Evolutionary conservation across 257 asterid genomes (phyloP), one percentile per base, ranked within the genome.

Genomic region (Ophiorrhiza pumila): DNA sequence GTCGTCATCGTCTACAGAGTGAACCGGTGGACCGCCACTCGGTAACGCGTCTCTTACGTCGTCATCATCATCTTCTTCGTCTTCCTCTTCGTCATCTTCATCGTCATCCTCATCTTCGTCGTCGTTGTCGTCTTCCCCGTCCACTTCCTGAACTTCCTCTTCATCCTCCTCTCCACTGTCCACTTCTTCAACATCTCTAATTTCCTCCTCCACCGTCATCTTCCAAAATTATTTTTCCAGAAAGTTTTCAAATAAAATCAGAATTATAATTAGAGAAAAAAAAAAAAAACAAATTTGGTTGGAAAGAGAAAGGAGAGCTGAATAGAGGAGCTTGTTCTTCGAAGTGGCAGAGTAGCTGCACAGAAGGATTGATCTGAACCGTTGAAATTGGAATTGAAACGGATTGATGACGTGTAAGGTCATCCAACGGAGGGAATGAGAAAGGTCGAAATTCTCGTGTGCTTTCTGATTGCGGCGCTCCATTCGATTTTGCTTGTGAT

Each of bases 151-250:
- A 4, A 61, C 84, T 2, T 65, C 88, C 7, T 81, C 87, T 13
- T 74, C 84, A 13, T 86, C 81, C 4, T 72, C 81, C 29, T 81
- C 92, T 20, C 71, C 87, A 10, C 80, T 83, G 29, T 63, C 62
- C 29, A 64, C 66, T 60, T 59, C 72, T 69, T 80, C 85, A 41
- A 82, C 77, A 4, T 80, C 85, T 22, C 78, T 76, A 69, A 81
- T 90, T 71, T 87, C 89, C 31, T 83, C 93, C 49, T 76, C 78
- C 34, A 84, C 87, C 71, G 91, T 87, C 94, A 89, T 86, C 63
- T 71, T 79, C 71, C 49, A 7, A 23, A 39, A 74, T 13, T 14
- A 41, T 11, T 0, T 49, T 66, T 60, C 29, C 22, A 31, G 29
- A 61, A 60, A 67, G 7, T 9, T 41, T 67, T 50, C 17, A 55